Evolutionary conservation across 345 rosid species (phyloP).

Genomic region (Citrus australasica): DNA sequence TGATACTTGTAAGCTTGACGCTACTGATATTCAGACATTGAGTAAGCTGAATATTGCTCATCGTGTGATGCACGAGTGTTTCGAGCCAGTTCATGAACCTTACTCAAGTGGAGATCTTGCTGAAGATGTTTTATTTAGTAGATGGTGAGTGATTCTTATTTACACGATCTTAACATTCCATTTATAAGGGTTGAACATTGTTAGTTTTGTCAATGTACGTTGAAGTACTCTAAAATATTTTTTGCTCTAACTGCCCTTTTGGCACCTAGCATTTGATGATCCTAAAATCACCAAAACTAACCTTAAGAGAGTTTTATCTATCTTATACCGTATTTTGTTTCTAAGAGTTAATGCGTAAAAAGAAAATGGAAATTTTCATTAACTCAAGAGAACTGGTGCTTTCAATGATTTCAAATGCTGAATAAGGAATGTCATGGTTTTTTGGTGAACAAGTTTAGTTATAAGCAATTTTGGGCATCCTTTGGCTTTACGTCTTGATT

Average conservation of each 20-base stretch:
- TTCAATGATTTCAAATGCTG: background rate
- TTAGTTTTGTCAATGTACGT: background rate
- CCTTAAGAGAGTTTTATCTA: background rate
- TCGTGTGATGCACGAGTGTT: slow-evolving; percentile 85
- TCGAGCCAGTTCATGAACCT: slow-evolving; percentile 62
- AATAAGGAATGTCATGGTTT: background rate
- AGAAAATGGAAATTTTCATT: background rate
- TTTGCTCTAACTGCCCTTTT: background rate
- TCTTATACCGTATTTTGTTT: background rate
- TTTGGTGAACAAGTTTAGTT: background rate
- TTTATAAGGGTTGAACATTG: background rate
- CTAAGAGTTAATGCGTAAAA: background rate
- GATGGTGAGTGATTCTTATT: slow-evolving; percentile 46
- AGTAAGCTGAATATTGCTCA: slow-evolving; percentile 70
- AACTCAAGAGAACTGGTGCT: background rate
- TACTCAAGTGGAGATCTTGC: slow-evolving; percentile 51
- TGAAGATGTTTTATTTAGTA: slow-evolving; percentile 69
- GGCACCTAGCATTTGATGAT: background rate
- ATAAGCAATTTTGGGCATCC: background rate
- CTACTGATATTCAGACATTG: slow-evolving; percentile 35
- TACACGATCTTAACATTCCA: background rate
- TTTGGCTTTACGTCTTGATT: background rate
- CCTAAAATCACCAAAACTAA: background rate
- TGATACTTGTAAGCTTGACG: slow-evolving; percentile 25
- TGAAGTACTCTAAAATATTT: background rate